Evolutionary conservation across 257 asterid species (phyloP).

Genomic region (Lantana camara): DNA sequence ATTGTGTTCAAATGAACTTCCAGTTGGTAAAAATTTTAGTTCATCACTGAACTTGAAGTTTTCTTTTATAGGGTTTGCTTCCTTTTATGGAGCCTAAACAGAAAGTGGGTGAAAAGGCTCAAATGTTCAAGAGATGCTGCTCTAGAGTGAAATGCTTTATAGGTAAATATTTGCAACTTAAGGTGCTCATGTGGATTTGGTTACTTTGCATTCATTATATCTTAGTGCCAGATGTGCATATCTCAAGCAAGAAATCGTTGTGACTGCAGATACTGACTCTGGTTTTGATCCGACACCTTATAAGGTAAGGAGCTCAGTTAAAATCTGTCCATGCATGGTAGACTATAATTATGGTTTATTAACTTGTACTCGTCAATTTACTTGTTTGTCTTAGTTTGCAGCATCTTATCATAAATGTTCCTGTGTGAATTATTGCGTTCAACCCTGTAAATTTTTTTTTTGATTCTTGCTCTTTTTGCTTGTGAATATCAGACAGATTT

Average conservation of each 20-base stretch:
- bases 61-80: conserved; percentile 54
- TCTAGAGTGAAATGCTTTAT: conserved; percentile 76
- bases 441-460: not conserved
- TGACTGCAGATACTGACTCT: conserved; percentile 70
- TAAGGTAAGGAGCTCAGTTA: conserved; percentile 48
- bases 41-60: not conserved
- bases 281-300: conserved; percentile 79
- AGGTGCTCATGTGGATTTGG: not conserved
- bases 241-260: conserved; percentile 19
- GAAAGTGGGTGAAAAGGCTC: conserved; percentile 45
- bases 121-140: conserved; percentile 50
- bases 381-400: not conserved
- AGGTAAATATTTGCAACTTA: conserved; percentile 43
- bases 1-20: not conserved
- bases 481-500: conserved; percentile 57
- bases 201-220: not conserved
- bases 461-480: not conserved
- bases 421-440: not conserved
- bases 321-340: not conserved
- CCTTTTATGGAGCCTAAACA: conserved; percentile 78
- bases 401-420: not conserved
- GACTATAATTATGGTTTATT: not conserved
- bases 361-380: not conserved
- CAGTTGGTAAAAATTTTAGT: not conserved
- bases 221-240: not conserved